Evolutionary conservation across 352 stramenopile genomes (phyloP).

Genomic region (Aphanomyces astaci): DNA sequence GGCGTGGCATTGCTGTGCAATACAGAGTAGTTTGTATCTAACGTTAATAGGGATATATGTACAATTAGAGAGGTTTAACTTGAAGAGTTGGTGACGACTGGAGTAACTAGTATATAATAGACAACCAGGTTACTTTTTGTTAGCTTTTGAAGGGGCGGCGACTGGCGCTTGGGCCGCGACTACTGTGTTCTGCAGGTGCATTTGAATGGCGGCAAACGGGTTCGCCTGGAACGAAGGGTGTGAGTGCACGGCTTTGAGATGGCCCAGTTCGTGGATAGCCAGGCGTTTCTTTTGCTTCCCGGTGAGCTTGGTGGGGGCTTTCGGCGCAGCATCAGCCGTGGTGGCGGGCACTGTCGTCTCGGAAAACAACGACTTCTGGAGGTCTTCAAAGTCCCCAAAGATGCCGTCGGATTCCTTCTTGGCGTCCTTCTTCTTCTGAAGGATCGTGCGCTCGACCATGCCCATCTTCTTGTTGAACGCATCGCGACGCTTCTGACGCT

Average conservation of each 20-base stretch:
- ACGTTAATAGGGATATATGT: no score
- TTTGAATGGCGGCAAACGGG: conserved; percentile 79
- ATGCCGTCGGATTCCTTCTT: conserved; percentile 46
- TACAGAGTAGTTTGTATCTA: conserved; percentile 87
- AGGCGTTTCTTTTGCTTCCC: conserved; percentile 79
- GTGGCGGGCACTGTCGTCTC: conserved; percentile 31
- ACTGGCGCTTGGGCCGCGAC: conserved; percentile 55
- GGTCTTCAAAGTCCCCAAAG: conserved; percentile 61
- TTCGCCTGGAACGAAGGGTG: conserved; percentile 73
- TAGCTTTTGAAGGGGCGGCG: neutral
- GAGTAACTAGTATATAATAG: neutral
- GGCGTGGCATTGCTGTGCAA: conserved; percentile 93
- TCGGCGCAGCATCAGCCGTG: neutral
- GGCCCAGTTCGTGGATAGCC: conserved; percentile 68
- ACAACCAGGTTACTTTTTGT: conserved; percentile 4
- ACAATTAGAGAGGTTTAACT: neutral
- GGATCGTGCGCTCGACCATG: conserved; percentile 55
- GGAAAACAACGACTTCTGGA: conserved; percentile 63
- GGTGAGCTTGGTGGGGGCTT: conserved; percentile 53
- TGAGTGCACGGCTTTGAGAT: conserved; percentile 78
- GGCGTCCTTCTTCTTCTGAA: conserved; percentile 41
- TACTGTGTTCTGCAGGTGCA: conserved; percentile 80
- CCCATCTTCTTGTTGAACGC: conserved; percentile 85
- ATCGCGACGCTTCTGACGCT: conserved; percentile 67
- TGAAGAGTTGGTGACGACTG: no score